Percentiles rank a stretch among this genome's conserved stretches.
These are phyloP conservation scores for Carex arenaria DNA, from an alignment of 202 grass and related monocot species.

Conservation along the genomic window DNA sequence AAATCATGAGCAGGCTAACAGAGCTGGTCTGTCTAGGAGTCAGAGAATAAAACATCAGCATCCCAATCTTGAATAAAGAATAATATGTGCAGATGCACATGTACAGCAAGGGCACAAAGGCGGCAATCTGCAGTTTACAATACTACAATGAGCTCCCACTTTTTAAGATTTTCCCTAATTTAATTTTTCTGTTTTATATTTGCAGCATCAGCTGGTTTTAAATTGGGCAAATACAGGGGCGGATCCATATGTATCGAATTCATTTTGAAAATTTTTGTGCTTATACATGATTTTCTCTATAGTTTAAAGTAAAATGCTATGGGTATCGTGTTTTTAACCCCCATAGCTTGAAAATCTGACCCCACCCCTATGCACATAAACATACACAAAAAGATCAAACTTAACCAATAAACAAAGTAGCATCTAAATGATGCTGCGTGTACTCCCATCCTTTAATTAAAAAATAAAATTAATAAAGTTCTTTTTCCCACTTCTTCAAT, in stretches of 20 bases:
- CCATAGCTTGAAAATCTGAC: too few relatives aligned
- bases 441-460: too few relatives aligned
- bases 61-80: slow-evolving; percentile 97
- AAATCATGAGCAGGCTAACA: slow-evolving; percentile 98
- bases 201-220: neutral
- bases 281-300: too few relatives aligned
- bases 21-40: slow-evolving; percentile 95
- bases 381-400: neutral
- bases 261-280: too few relatives aligned
- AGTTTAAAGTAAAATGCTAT: too few relatives aligned
- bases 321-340: too few relatives aligned
- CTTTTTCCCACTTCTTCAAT: neutral
- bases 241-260: too few relatives aligned
- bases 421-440: too few relatives aligned
- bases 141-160: neutral
- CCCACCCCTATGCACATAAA: neutral
- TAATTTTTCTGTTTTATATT: slow-evolving; percentile 2
- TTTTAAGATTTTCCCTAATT: neutral
- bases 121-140: slow-evolving; percentile 64
- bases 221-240: too few relatives aligned
- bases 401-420: slow-evolving; percentile 1
- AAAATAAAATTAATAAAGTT: neutral
- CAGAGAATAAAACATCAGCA: slow-evolving; percentile 99
- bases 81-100: slow-evolving; percentile 99
- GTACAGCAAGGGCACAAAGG: slow-evolving; percentile 95